phyloP scores from a whole-genome alignment of 83 land plant species.

The Diphasiastrum complanatum region DNA sequence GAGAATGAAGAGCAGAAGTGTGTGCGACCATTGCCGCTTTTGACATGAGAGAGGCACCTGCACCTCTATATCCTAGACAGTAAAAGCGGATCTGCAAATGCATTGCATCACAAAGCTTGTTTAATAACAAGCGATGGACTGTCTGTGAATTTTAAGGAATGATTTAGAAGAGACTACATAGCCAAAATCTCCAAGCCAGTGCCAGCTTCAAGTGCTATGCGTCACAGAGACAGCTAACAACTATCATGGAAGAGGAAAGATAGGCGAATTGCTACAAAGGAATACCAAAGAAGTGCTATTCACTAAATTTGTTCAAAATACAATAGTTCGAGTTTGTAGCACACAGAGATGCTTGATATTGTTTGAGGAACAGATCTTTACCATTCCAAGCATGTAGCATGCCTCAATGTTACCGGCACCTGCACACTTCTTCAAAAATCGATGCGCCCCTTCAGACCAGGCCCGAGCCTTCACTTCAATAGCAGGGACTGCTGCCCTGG shows the following conservation, averaged over 20 bases:
- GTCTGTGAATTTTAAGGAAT: neutral
- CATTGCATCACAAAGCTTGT: neutral
- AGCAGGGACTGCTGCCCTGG: constrained; percentile 3
- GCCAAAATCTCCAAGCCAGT: too few species aligned
- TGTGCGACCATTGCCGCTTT: constrained; percentile 28
- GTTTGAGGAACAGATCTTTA: neutral
- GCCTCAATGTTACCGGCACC: constrained; percentile 24
- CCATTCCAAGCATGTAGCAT: constrained; percentile 28
- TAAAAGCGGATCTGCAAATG: constrained; percentile 25
- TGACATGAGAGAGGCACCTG: constrained; percentile 31
- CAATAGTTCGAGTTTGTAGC: too few species aligned
- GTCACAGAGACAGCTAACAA: too few species aligned
- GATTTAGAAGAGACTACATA: neutral
- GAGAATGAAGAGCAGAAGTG: constrained; percentile 28
- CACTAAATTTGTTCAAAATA: neutral
- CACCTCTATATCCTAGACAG: constrained; percentile 16
- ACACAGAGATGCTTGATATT: neutral
- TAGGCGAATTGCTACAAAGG: too few species aligned
- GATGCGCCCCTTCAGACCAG: constrained; percentile 28
- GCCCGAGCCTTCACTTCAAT: constrained; percentile 20
- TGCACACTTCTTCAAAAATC: constrained; percentile 23
- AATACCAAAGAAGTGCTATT: neutral
- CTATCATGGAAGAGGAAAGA: too few species aligned
- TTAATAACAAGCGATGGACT: neutral
- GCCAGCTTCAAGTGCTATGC: too few species aligned